Percentiles rank a stretch among this genome's conserved stretches.
phyloP scores from a whole-genome alignment of 148 eudicot genomes.

The Nepenthes mirabilis region DNA sequence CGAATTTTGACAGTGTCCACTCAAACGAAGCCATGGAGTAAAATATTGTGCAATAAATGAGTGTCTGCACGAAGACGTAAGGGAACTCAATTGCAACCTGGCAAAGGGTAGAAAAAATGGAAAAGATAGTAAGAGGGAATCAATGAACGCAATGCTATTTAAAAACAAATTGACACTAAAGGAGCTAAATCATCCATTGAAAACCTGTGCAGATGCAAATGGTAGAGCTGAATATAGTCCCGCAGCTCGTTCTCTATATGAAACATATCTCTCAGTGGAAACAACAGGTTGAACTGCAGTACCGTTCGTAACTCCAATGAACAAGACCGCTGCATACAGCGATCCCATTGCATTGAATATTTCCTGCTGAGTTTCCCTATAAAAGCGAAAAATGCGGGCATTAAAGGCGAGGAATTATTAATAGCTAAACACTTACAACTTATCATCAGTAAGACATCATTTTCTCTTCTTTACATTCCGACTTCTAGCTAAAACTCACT shows the following conservation, averaged over 20 bases:
- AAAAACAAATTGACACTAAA: neutral
- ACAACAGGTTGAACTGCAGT: conserved; percentile 98
- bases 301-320: conserved; percentile 87
- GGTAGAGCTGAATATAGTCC: conserved; percentile 95
- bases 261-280: conserved; percentile 90
- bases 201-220: conserved; percentile 94
- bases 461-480: no score
- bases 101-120: conserved; percentile 3
- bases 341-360: conserved; percentile 92
- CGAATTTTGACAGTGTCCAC: conserved; percentile 56
- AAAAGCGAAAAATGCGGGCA: conserved; percentile 1
- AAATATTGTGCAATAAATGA: conserved; percentile 66
- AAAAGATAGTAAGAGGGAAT: neutral
- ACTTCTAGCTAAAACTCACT: no score
- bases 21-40: conserved; percentile 85
- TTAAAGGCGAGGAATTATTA: neutral
- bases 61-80: conserved; percentile 77
- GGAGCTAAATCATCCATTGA: neutral
- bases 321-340: conserved; percentile 78
- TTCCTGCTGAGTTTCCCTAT: conserved; percentile 72
- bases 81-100: conserved; percentile 98
- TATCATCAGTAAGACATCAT: no score
- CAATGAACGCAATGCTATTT: no score
- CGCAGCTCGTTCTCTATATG: conserved; percentile 97
- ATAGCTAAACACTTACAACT: neutral